A percentile compares a stretch with the other conserved stretches of the same genome.
These are phyloP conservation scores for Chalciporus piperatoides DNA, from an alignment of 1,284 basidiomycete species.

Conservation along the genomic window DNA sequence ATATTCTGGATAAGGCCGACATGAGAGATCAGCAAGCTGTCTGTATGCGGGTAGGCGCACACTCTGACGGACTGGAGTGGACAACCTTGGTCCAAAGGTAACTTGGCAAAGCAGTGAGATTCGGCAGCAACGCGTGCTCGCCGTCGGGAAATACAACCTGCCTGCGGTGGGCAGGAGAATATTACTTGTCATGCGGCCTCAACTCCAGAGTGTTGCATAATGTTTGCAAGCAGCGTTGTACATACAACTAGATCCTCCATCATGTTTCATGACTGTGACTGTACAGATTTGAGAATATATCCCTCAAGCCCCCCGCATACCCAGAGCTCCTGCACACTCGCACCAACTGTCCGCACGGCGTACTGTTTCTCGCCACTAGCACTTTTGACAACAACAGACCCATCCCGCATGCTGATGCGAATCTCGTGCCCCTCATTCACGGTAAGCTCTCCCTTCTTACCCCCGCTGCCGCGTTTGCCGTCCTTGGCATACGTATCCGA, in stretches of 20 bases:
- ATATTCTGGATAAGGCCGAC: too few relatives aligned
- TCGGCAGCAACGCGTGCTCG: too few relatives aligned
- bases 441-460: constrained; percentile 75
- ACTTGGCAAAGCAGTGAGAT: too few relatives aligned
- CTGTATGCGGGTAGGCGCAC: too few relatives aligned
- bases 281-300: constrained; percentile 71
- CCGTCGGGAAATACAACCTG: too few relatives aligned
- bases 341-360: constrained; percentile 71
- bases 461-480: constrained; percentile 73
- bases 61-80: too few relatives aligned
- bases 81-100: too few relatives aligned
- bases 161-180: neutral
- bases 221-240: neutral
- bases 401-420: constrained; percentile 67
- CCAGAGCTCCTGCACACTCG: constrained; percentile 93
- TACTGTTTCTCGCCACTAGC: constrained; percentile 56
- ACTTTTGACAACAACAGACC: constrained; percentile 54
- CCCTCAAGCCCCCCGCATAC: constrained; percentile 78
- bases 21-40: too few relatives aligned
- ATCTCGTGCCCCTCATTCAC: constrained; percentile 69
- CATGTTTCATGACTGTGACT: constrained; percentile 25
- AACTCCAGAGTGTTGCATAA: neutral
- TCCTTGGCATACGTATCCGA: constrained; percentile 72
- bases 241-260: neutral
- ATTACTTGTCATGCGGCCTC: neutral